Conservation (phyloP, 495 filamentous ascomycete species). For the Penicillium psychrofluorescens region DNA sequence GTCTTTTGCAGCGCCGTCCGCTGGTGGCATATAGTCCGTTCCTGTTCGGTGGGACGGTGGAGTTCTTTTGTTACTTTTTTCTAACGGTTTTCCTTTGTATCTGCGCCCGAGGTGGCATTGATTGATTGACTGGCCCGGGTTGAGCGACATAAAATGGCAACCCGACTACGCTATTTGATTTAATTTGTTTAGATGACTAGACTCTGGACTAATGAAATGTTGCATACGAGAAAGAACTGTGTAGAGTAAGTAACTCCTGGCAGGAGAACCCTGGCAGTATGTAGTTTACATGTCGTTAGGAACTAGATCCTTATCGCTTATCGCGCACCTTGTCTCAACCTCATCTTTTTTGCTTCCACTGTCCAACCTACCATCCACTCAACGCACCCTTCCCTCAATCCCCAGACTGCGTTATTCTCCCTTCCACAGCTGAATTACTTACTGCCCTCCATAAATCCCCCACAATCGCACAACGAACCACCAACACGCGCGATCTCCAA, state of each 20-base stretch:
- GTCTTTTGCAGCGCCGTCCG: conserved; percentile 26
- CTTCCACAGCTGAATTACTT: too few species aligned
- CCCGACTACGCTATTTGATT: conserved; percentile 22
- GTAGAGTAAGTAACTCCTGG: not conserved
- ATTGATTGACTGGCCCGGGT: too few species aligned
- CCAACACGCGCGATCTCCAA: too few species aligned
- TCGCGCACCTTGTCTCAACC: not conserved
- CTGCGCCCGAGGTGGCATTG: conserved; percentile 12
- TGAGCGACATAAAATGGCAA: not conserved
- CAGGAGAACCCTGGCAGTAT: too few species aligned
- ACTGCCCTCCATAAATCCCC: too few species aligned
- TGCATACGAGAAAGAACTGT: not conserved
- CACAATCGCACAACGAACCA: too few species aligned
- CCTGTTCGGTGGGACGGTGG: conserved; percentile 24
- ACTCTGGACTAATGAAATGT: conserved; percentile 22
- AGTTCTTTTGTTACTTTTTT: conserved; percentile 34
- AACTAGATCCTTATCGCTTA: not conserved
- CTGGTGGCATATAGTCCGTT: conserved; percentile 32
- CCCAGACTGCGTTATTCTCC: too few species aligned
- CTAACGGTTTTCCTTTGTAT: conserved; percentile 17
- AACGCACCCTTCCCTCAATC: too few species aligned
- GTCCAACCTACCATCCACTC: too few species aligned
- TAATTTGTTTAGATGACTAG: conserved; percentile 30
- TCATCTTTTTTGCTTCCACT: not conserved
- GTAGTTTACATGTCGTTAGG: too few species aligned